Percentiles rank a stretch among this genome's conserved stretches.
Evolutionary conservation across 2,329 filamentous ascomycete species (phyloP).

Genomic region (Hypoxylon sp.): DNA sequence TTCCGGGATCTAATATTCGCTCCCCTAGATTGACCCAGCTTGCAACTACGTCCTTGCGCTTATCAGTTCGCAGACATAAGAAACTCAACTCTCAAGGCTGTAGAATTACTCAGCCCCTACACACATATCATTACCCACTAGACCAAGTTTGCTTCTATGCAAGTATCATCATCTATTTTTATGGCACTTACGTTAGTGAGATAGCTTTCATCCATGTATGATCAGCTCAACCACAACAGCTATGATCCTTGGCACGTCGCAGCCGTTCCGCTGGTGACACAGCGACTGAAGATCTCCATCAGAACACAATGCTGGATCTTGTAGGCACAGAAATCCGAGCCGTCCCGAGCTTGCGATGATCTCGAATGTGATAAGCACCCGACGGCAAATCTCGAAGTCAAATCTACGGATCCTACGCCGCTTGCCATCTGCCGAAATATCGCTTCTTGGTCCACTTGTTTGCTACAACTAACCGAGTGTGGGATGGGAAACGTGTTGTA

Average conservation of each 20-base stretch:
- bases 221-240: constrained; percentile 25
- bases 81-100: not conserved
- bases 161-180: constrained; percentile 15
- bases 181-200: constrained; percentile 14
- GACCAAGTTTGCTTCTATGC: constrained; percentile 37
- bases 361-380: constrained; percentile 28
- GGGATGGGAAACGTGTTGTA: constrained; percentile 11
- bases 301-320: constrained; percentile 32
- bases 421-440: constrained; percentile 28
- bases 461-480: constrained; percentile 26
- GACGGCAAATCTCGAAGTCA: constrained; percentile 20
- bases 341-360: constrained; percentile 34
- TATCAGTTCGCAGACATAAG: not conserved
- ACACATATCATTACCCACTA: constrained; percentile 13
- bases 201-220: constrained; percentile 19
- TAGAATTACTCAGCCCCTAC: constrained; percentile 5
- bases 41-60: not conserved
- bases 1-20: constrained; percentile 3
- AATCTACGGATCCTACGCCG: constrained; percentile 24
- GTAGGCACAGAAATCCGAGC: constrained; percentile 36
- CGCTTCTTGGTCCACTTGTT: constrained; percentile 21
- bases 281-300: constrained; percentile 25
- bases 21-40: not conserved
- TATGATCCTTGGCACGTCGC: constrained; percentile 33
- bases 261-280: constrained; percentile 23